Conservation (phyloP, 805 yeast genomes). For the Wickerhamomyces chaumierensis region DNA sequence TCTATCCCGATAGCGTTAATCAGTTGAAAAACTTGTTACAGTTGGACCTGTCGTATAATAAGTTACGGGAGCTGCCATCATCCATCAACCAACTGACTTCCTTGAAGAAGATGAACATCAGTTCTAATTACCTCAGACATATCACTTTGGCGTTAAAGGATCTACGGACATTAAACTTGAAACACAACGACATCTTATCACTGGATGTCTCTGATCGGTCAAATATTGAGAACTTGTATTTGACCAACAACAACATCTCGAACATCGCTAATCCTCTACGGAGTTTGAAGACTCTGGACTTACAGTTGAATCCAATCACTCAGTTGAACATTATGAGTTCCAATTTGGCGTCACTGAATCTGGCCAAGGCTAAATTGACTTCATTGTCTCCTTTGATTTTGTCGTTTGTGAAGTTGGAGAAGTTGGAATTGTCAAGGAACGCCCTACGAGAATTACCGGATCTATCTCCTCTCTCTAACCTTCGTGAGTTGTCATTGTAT, state of each 20-base stretch:
- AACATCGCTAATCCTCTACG: conserved; percentile 53
- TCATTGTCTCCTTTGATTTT: conserved; percentile 58
- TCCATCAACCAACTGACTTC: conserved; percentile 47
- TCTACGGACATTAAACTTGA: conserved; percentile 63
- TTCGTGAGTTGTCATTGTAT: conserved; percentile 58
- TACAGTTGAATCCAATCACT: conserved; percentile 81
- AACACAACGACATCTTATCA: conserved; percentile 50
- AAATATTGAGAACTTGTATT: conserved; percentile 57
- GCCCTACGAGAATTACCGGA: conserved; percentile 73
- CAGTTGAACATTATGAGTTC: conserved; percentile 43
- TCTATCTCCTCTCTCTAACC: conserved; percentile 43
- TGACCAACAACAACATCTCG: conserved; percentile 68
- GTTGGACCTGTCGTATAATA: conserved; percentile 76
- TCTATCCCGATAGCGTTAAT: conserved; percentile 56
- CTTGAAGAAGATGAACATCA: conserved; percentile 58
- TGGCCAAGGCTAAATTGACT: conserved; percentile 75
- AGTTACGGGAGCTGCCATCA: conserved; percentile 48
- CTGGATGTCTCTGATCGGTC: conserved; percentile 30
- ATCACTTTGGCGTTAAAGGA: conserved; percentile 33
- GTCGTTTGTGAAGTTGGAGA: conserved; percentile 54
- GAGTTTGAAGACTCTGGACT: conserved; percentile 53
- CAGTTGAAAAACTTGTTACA: conserved; percentile 46
- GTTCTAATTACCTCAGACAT: conserved; percentile 50
- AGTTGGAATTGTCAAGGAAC: conserved; percentile 67
- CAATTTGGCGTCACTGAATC: conserved; percentile 57